These are phyloP conservation scores for Vararia minispora DNA, from an alignment of 768 basidiomycete species.

Conservation along the genomic window DNA sequence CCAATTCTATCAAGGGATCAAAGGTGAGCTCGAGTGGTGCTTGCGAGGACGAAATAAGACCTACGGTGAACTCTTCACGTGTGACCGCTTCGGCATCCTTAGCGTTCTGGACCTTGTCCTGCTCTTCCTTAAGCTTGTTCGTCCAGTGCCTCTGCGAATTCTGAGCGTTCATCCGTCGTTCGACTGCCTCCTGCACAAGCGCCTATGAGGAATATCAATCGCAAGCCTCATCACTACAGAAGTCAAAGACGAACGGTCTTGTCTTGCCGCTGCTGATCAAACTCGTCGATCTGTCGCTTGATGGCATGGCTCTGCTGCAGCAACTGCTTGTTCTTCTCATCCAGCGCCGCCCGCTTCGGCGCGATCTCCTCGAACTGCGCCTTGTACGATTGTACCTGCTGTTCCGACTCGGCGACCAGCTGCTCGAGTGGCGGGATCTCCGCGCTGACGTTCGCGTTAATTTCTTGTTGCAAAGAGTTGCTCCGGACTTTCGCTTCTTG, in stretches of 20 bases:
- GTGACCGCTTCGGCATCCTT: conserved; percentile 38
- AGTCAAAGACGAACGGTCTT: conserved; percentile 32
- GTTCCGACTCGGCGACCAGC: conserved; percentile 53
- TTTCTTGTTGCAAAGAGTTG: conserved; percentile 39
- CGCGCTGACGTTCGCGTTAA: conserved; percentile 59
- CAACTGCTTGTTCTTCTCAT: conserved; percentile 32
- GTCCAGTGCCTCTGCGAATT: conserved; percentile 34
- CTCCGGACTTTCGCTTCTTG: conserved; percentile 22
- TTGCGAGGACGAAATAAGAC: conserved; percentile 12
- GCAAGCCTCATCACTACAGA: conserved; percentile 1
- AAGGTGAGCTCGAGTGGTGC: not conserved
- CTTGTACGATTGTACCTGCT: conserved; percentile 35
- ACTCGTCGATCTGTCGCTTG: conserved; percentile 39
- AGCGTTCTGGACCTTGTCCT: conserved; percentile 29
- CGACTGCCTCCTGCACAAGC: conserved; percentile 37
- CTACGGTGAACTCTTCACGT: conserved; percentile 52
- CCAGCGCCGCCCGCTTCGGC: conserved; percentile 34
- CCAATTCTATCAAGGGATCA: conserved; percentile 43
- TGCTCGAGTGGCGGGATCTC: conserved; percentile 45
- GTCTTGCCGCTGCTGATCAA: conserved; percentile 30
- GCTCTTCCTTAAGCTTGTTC: conserved; percentile 41
- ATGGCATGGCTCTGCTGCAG: conserved; percentile 33
- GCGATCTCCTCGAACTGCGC: conserved; percentile 39
- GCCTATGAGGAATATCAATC: conserved; percentile 24
- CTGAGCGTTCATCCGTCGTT: conserved; percentile 39